Evolutionary conservation across 2,329 filamentous ascomycete species (phyloP).

Genomic region (Diaporthe sp.): DNA sequence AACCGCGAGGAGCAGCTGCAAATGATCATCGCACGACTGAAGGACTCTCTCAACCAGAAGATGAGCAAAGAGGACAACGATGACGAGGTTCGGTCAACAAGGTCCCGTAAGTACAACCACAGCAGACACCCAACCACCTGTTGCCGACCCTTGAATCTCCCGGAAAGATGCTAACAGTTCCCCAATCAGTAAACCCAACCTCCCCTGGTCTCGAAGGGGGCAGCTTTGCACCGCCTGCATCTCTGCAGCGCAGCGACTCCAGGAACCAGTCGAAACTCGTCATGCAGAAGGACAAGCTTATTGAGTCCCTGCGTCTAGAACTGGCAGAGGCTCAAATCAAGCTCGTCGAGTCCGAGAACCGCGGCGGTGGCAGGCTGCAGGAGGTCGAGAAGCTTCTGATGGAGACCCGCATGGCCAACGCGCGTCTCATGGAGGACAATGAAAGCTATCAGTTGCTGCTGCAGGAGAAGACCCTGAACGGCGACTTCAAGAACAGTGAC

Average conservation of each 20-base stretch:
- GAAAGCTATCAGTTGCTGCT: conserved; percentile 97
- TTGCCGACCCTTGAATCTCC: neutral
- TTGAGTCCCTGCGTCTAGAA: conserved; percentile 91
- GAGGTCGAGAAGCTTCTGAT: conserved; percentile 93
- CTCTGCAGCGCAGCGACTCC: conserved; percentile 88
- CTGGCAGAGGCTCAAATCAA: conserved; percentile 97
- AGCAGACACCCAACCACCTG: neutral
- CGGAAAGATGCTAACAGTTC: conserved; percentile 22
- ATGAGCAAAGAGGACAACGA: conserved; percentile 71
- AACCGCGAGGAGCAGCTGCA: conserved; percentile 93
- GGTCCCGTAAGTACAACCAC: conserved; percentile 65
- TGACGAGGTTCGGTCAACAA: conserved; percentile 69
- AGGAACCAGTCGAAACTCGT: conserved; percentile 90
- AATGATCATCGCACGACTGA: conserved; percentile 88
- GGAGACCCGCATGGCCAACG: conserved; percentile 95
- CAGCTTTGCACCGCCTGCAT: conserved; percentile 89
- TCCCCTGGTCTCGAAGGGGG: conserved; percentile 79
- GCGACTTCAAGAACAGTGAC: conserved; percentile 87
- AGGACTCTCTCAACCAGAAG: conserved; percentile 87
- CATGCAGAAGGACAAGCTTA: conserved; percentile 95
- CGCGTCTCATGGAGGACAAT: conserved; percentile 96
- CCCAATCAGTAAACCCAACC: conserved; percentile 59
- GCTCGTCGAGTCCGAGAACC: conserved; percentile 92
- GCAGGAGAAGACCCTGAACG: conserved; percentile 94
- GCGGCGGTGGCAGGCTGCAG: conserved; percentile 86